These are phyloP conservation scores for Nakaseomyces kungkrabaensis DNA, from an alignment of 1,139 yeast genomes.

Conservation along the genomic window DNA sequence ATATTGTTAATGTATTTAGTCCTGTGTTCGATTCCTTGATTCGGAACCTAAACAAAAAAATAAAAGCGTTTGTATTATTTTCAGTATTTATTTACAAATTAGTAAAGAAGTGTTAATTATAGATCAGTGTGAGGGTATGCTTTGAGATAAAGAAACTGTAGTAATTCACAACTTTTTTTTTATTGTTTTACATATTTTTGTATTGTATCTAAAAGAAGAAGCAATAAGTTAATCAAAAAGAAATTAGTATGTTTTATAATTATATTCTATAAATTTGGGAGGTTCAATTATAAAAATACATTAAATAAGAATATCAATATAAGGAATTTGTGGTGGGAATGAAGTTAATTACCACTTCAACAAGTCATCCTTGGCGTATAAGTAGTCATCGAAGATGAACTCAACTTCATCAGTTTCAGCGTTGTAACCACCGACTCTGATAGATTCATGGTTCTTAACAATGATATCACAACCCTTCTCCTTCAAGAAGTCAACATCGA, in stretches of 20 bases:
- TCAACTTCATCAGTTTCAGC: constrained; percentile 30
- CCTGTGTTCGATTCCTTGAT: too few relatives aligned
- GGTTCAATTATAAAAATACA: background rate
- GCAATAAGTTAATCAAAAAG: background rate
- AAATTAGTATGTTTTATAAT: background rate
- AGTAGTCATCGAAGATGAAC: constrained; percentile 29
- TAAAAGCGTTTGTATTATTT: too few relatives aligned
- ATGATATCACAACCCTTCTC: constrained; percentile 74
- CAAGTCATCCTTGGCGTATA: constrained; percentile 30
- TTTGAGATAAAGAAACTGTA: too few relatives aligned
- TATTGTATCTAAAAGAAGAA: too few relatives aligned
- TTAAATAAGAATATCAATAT: background rate
- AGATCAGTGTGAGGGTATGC: too few relatives aligned
- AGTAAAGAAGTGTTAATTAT: too few relatives aligned
- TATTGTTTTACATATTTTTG: too few relatives aligned
- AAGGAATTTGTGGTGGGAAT: background rate
- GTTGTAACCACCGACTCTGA: constrained; percentile 33
- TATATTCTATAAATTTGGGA: background rate
- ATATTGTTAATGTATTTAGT: too few relatives aligned
- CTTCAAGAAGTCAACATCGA: constrained; percentile 57
- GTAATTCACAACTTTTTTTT: too few relatives aligned
- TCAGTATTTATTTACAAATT: too few relatives aligned
- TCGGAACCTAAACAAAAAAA: too few relatives aligned
- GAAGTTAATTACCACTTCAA: constrained; percentile 21
- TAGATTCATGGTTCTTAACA: constrained; percentile 54